phyloP scores from a whole-genome alignment of 2,329 filamentous ascomycete species.

The Scleromitrula shiraiana region DNA sequence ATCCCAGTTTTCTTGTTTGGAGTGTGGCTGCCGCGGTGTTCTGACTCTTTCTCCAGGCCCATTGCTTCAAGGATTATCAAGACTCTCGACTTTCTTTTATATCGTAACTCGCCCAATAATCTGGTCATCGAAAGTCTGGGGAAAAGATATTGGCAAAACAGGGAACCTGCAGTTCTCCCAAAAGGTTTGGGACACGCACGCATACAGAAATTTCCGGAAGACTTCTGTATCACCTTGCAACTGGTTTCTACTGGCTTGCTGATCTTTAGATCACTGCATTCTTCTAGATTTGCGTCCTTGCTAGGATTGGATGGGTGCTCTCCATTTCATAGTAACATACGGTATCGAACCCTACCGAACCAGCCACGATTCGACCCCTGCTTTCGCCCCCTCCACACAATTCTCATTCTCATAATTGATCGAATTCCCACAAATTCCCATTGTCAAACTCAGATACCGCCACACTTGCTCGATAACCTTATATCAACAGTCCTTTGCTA shows the following conservation, averaged over 20 bases:
- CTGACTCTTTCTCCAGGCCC: too few species aligned
- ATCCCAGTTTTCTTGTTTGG: too few species aligned
- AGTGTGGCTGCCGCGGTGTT: too few species aligned
- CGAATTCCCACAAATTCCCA: constrained; percentile 1
- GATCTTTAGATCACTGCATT: too few species aligned
- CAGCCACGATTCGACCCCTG: constrained; percentile 6
- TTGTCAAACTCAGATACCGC: background rate
- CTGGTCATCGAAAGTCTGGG: background rate
- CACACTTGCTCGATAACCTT: background rate
- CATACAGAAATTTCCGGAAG: too few species aligned
- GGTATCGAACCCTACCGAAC: constrained; percentile 1
- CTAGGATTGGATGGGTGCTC: background rate
- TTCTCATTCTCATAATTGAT: background rate
- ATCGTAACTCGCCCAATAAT: background rate
- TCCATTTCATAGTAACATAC: background rate
- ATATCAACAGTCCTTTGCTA: background rate
- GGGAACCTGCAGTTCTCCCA: too few species aligned
- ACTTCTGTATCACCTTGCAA: background rate
- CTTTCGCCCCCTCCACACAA: constrained; percentile 9
- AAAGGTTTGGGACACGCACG: too few species aligned
- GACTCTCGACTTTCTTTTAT: background rate
- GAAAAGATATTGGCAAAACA: background rate
- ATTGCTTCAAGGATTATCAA: background rate
- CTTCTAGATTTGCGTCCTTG: background rate
- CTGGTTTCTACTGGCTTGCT: background rate